phyloP scores from a whole-genome alignment of 768 basidiomycete genomes.

The Paxillus involutus region DNA sequence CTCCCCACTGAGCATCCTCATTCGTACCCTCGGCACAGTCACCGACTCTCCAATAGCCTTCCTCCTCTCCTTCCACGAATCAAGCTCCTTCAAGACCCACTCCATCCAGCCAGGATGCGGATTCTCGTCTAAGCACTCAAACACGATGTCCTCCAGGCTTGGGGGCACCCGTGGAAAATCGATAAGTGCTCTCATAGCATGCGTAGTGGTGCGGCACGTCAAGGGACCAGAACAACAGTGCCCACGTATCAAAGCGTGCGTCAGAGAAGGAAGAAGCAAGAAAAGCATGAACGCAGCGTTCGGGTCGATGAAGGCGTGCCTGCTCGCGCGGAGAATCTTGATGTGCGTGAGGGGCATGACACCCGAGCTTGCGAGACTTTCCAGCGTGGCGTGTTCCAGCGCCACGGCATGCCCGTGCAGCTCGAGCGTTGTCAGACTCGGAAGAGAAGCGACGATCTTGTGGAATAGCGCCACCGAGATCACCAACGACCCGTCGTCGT shows the following conservation, averaged over 20 bases:
- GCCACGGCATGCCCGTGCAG: slow-evolving; percentile 11
- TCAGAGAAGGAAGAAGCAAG: slow-evolving; percentile 13
- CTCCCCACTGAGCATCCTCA: background rate
- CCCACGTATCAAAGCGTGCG: slow-evolving; percentile 11
- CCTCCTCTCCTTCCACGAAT: slow-evolving; percentile 10
- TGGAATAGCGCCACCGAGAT: slow-evolving; percentile 18
- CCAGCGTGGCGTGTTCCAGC: slow-evolving; percentile 6
- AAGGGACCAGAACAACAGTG: slow-evolving; percentile 11
- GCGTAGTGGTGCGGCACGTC: slow-evolving; percentile 4
- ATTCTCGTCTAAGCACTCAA: slow-evolving; percentile 10
- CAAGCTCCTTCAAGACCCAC: slow-evolving; percentile 12
- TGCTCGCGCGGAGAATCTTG: slow-evolving; percentile 9
- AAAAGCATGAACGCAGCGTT: slow-evolving; percentile 15
- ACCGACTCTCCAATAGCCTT: background rate
- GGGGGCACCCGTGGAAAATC: background rate
- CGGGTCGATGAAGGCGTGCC: slow-evolving; percentile 10
- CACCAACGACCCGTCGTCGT: slow-evolving; percentile 7
- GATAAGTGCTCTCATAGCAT: slow-evolving; percentile 15
- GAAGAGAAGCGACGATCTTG: slow-evolving; percentile 19
- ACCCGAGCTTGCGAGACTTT: slow-evolving; percentile 1
- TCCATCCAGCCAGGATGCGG: slow-evolving; percentile 4
- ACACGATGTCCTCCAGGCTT: slow-evolving; percentile 10
- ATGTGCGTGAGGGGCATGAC: slow-evolving; percentile 11
- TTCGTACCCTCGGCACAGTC: background rate
- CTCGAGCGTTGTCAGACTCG: slow-evolving; percentile 18